Evolutionary conservation across 495 filamentous ascomycete species (phyloP).

Genomic region (Penicillium salamii): DNA sequence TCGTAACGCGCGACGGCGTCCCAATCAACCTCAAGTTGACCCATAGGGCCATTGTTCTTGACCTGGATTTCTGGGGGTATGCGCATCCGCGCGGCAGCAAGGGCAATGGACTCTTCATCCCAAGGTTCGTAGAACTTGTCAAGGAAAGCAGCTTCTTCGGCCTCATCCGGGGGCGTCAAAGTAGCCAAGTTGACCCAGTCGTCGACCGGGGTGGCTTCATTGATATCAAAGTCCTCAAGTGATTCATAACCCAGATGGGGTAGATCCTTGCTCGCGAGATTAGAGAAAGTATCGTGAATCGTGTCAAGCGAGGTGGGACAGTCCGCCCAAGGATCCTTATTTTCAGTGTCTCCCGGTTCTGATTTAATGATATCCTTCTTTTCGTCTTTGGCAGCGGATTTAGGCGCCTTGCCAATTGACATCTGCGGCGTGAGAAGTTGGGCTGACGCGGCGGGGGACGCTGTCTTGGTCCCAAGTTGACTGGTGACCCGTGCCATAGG

Average conservation of each 20-base stretch:
- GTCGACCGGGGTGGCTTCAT: conserved; percentile 43
- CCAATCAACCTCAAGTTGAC: conserved; percentile 7
- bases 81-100: conserved; percentile 14
- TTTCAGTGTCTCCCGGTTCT: conserved; percentile 6
- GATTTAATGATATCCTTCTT: conserved; percentile 30
- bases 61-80: conserved; percentile 15
- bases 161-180: conserved; percentile 29
- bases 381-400: conserved; percentile 27
- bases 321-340: conserved; percentile 41
- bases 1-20: conserved; percentile 4
- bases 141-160: conserved; percentile 9
- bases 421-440: conserved; percentile 41
- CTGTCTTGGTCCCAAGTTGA: conserved; percentile 34
- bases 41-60: conserved; percentile 2
- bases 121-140: conserved; percentile 14
- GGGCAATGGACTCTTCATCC: conserved; percentile 17
- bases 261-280: conserved; percentile 24
- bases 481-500: conserved; percentile 42
- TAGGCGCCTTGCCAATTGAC: conserved; percentile 27
- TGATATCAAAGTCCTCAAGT: conserved; percentile 43
- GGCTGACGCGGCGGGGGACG: conserved; percentile 40
- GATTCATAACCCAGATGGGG: conserved; percentile 30
- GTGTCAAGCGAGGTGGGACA: conserved; percentile 40
- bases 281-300: conserved; percentile 42
- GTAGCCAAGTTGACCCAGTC: conserved; percentile 33